Evolutionary conservation across 495 filamentous ascomycete species (phyloP).

Genomic region (Hypoxylon fuscum): DNA sequence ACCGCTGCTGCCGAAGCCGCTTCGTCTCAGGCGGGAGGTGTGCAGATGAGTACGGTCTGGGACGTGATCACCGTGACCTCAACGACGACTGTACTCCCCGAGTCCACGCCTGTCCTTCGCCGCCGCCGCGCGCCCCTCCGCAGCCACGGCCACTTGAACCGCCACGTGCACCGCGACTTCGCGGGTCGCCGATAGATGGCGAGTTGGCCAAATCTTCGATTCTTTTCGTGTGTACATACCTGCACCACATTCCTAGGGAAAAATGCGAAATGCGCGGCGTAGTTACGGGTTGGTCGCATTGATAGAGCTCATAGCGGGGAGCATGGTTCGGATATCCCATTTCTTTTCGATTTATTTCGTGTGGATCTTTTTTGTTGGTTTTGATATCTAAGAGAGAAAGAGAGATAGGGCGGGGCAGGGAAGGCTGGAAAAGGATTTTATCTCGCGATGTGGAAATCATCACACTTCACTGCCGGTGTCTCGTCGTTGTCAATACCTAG

Average conservation of each 20-base stretch:
- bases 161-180: slow-evolving; percentile 33
- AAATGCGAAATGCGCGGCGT: slow-evolving; percentile 24
- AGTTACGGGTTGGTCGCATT: slow-evolving; percentile 18
- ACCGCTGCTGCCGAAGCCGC: slow-evolving; percentile 35
- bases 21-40: slow-evolving; percentile 48
- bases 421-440: too few species aligned
- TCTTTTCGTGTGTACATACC: slow-evolving; percentile 24
- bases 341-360: background rate
- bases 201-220: slow-evolving; percentile 10
- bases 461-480: too few species aligned
- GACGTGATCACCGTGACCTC: slow-evolving; percentile 61
- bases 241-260: slow-evolving; percentile 16
- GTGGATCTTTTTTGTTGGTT: background rate
- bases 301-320: slow-evolving; percentile 3
- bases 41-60: slow-evolving; percentile 62
- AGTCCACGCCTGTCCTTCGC: slow-evolving; percentile 13
- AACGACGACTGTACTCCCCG: slow-evolving; percentile 34
- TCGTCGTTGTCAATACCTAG: too few species aligned
- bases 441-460: too few species aligned
- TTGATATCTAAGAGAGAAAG: background rate
- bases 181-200: slow-evolving; percentile 31
- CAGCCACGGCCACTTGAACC: slow-evolving; percentile 38
- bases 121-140: slow-evolving; percentile 32
- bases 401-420: too few species aligned
- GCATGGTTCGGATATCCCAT: background rate